phyloP scores from a whole-genome alignment of 768 basidiomycete genomes.

The Psilocybe sp. region DNA sequence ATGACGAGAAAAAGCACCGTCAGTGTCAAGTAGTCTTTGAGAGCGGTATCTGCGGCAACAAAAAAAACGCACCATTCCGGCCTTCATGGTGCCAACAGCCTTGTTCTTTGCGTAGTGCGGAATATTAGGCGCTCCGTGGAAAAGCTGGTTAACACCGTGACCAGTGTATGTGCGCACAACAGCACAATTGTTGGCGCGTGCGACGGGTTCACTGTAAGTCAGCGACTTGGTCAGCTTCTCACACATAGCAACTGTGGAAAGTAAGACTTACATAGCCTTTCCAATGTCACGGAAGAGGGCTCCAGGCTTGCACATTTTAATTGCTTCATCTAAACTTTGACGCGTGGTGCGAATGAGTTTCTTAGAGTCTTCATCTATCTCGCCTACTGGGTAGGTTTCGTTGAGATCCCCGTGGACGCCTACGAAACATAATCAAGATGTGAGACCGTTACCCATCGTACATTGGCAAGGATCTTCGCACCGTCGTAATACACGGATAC shows the following conservation, averaged over 20 bases:
- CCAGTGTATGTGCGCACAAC: slow-evolving; percentile 91
- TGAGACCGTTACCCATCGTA: slow-evolving; percentile 4
- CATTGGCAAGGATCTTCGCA: slow-evolving; percentile 18
- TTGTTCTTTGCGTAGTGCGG: slow-evolving; percentile 96
- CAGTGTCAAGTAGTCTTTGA: no score
- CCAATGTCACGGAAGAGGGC: slow-evolving; percentile 86
- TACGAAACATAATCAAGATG: slow-evolving; percentile 24
- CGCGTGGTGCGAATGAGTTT: slow-evolving; percentile 83
- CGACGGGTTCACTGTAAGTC: slow-evolving; percentile 75
- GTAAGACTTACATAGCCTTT: slow-evolving; percentile 69
- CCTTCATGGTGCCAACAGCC: slow-evolving; percentile 88
- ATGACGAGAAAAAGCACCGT: slow-evolving; percentile 2
- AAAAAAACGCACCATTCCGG: slow-evolving; percentile 72
- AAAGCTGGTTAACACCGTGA: slow-evolving; percentile 85
- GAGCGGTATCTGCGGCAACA: not conserved
- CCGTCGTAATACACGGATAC: slow-evolving; percentile 80
- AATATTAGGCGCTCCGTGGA: slow-evolving; percentile 84
- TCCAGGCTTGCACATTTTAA: slow-evolving; percentile 92
- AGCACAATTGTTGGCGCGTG: slow-evolving; percentile 80
- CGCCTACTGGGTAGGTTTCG: slow-evolving; percentile 88
- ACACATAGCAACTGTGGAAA: slow-evolving; percentile 3
- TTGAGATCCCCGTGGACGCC: slow-evolving; percentile 94
- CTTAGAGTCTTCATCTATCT: slow-evolving; percentile 78
- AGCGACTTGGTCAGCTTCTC: not conserved
- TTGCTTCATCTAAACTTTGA: slow-evolving; percentile 83